phyloP scores from a whole-genome alignment of 2,329 filamentous ascomycete species.

The Metarhizium robertsii region DNA sequence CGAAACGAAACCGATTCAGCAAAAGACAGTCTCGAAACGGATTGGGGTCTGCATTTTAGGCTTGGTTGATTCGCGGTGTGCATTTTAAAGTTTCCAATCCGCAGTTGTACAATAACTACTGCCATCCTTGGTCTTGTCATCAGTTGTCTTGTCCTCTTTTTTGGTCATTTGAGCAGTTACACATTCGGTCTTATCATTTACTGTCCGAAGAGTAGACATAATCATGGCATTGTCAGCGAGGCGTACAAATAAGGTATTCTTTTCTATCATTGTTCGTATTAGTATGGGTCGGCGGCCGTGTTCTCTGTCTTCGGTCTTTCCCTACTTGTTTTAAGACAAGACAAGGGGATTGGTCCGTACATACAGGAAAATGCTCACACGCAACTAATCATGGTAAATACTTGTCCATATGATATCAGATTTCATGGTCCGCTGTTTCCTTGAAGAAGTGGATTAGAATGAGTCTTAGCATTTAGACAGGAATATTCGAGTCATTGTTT shows the following conservation, averaged over 20 bases:
- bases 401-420: not conserved
- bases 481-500: not conserved
- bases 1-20: conserved; percentile 66
- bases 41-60: conserved; percentile 74
- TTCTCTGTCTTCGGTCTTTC: not conserved
- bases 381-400: not conserved
- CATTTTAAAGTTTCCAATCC: not conserved
- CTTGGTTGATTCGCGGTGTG: not conserved
- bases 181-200: not conserved
- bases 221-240: conserved; percentile 24
- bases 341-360: not conserved
- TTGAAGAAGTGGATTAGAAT: not conserved
- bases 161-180: conserved; percentile 23
- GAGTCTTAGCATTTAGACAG: not conserved
- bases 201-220: conserved; percentile 7
- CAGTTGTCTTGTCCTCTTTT: conserved; percentile 52
- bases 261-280: conserved; percentile 8
- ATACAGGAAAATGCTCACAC: not conserved
- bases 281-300: not conserved
- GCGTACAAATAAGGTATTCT: conserved; percentile 21
- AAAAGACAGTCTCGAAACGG: conserved; percentile 91
- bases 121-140: not conserved
- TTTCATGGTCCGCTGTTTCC: not conserved
- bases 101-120: not conserved
- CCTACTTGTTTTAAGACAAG: not conserved